phyloP scores from a whole-genome alignment of 2,329 filamentous ascomycete species.

The Meredithiella fracta region DNA sequence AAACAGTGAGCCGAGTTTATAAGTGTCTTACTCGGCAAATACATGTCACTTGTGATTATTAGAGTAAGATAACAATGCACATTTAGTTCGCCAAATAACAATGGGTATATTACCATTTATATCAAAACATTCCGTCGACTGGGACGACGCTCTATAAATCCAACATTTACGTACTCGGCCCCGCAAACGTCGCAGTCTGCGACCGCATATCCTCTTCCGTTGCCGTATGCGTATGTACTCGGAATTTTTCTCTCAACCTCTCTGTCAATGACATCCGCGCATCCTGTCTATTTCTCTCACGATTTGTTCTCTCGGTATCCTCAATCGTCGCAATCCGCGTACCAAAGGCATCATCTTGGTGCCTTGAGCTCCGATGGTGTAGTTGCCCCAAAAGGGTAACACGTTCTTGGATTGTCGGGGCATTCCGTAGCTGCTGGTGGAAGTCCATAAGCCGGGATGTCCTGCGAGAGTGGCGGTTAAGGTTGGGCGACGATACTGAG shows the following conservation, averaged over 20 bases:
- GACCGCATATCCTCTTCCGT: neutral
- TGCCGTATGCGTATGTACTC: conserved; percentile 31
- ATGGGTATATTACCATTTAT: neutral
- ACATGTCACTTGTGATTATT: too few species aligned
- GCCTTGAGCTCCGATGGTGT: conserved; percentile 15
- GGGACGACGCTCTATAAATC: neutral
- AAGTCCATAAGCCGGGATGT: conserved; percentile 28
- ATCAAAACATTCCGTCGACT: neutral
- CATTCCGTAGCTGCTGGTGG: conserved; percentile 36
- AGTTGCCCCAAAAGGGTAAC: conserved; percentile 39
- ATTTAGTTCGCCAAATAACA: too few species aligned
- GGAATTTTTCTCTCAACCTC: conserved; percentile 36
- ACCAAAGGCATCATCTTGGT: neutral
- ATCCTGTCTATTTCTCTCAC: neutral
- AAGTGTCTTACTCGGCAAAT: too few species aligned
- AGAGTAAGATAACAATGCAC: too few species aligned
- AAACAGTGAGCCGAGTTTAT: too few species aligned
- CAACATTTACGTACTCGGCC: neutral
- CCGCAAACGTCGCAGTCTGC: neutral
- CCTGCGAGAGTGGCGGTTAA: neutral
- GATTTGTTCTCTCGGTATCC: neutral
- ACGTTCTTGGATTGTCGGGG: conserved; percentile 41
- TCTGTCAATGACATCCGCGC: conserved; percentile 17
- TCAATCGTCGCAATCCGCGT: neutral
- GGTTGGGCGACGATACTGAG: neutral